phyloP scores from a whole-genome alignment of 441 rosid genomes.

The Brassica balearica region DNA sequence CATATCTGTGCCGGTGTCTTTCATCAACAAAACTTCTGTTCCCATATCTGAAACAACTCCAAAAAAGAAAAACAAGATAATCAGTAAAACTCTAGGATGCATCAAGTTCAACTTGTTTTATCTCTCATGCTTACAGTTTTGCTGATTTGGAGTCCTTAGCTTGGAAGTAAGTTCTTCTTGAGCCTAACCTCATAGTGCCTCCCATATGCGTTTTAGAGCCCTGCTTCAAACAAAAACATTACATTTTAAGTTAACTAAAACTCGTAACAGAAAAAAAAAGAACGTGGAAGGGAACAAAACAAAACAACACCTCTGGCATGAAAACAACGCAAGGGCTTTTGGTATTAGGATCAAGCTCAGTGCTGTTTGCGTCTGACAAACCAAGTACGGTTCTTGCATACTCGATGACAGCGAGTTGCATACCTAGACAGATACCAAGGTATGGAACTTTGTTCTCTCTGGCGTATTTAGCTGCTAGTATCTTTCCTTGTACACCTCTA shows the following conservation, averaged over 20 bases:
- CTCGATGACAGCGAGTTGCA: conserved; percentile 97
- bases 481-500: conserved; percentile 96
- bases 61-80: not conserved
- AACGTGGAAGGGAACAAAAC: conserved; percentile 11
- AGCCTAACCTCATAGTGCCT: conserved; percentile 80
- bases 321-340: conserved; percentile 83
- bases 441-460: conserved; percentile 87
- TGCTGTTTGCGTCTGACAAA: conserved; percentile 86
- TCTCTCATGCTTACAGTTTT: conserved; percentile 51
- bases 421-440: conserved; percentile 97
- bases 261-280: not conserved
- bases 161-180: conserved; percentile 66
- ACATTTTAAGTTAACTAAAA: conserved; percentile 14
- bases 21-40: conserved; percentile 57
- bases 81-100: not conserved
- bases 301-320: conserved; percentile 86
- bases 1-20: conserved; percentile 77
- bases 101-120: not conserved
- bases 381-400: conserved; percentile 77
- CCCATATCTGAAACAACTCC: conserved; percentile 53
- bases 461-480: conserved; percentile 85
- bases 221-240: conserved; percentile 41
- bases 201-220: conserved; percentile 81
- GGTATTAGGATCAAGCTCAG: conserved; percentile 83
- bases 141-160: conserved; percentile 60